Conservation (phyloP, 2,329 filamentous ascomycete species). For the Leptodontidium sp. region DNA sequence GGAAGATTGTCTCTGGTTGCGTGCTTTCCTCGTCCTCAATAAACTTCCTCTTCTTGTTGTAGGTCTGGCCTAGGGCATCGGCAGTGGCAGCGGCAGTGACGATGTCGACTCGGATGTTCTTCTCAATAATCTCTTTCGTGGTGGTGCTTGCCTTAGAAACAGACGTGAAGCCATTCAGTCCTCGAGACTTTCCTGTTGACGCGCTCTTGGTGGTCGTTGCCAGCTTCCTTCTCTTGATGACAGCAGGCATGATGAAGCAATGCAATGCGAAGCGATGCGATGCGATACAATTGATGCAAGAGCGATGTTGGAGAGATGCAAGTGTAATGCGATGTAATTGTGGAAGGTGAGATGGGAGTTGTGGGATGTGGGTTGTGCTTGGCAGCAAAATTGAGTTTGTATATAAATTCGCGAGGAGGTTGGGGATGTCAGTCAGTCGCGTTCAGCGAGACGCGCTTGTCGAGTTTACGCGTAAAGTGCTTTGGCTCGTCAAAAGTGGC, state of each 20-base stretch:
- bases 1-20: constrained; percentile 30
- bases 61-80: constrained; percentile 31
- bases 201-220: constrained; percentile 31
- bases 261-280: constrained; percentile 18
- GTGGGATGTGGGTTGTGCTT: constrained; percentile 32
- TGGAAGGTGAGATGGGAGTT: constrained; percentile 36
- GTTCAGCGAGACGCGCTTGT: constrained; percentile 31
- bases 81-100: background rate
- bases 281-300: constrained; percentile 27
- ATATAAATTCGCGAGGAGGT: constrained; percentile 27
- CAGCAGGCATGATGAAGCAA: constrained; percentile 42
- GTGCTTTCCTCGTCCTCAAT: constrained; percentile 36
- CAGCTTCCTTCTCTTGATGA: constrained; percentile 45
- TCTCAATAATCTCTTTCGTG: constrained; percentile 46
- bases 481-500: constrained; percentile 22
- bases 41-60: constrained; percentile 46
- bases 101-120: constrained; percentile 41
- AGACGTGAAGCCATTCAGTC: constrained; percentile 54
- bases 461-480: constrained; percentile 43
- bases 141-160: constrained; percentile 51
- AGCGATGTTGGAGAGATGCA: background rate
- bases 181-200: constrained; percentile 42
- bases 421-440: constrained; percentile 32
- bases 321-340: constrained; percentile 5
- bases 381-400: constrained; percentile 21